Evolutionary conservation across 345 rosid genomes (phyloP).

Genomic region (Linum lewisii): DNA sequence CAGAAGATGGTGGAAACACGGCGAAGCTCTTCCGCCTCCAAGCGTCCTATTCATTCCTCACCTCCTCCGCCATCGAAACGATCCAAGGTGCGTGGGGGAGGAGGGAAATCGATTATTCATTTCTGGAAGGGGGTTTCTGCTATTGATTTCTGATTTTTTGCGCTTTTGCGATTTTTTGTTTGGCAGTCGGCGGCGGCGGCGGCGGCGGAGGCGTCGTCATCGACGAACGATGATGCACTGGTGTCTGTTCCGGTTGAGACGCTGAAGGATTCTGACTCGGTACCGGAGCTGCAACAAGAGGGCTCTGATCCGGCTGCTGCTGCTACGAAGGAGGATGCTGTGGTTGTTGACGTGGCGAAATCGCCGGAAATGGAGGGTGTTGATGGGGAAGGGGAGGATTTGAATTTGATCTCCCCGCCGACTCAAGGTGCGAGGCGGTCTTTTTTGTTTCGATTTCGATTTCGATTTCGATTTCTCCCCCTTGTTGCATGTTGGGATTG

Average conservation of each 20-base stretch:
- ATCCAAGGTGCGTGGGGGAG: no score
- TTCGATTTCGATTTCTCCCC: no score
- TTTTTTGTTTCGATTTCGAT: not conserved
- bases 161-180: conserved; percentile 9
- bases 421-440: conserved; percentile 47
- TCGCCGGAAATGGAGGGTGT: conserved; percentile 34
- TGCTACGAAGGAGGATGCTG: conserved; percentile 24
- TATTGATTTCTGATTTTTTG: not conserved
- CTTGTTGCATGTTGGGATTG: no score
- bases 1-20: conserved; percentile 91
- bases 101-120: not conserved
- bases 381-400: conserved; percentile 36
- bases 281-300: conserved; percentile 45
- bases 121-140: not conserved
- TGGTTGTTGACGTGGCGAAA: conserved; percentile 27
- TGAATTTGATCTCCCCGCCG: conserved; percentile 37
- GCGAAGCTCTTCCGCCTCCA: conserved; percentile 75
- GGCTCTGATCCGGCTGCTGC: conserved; percentile 58
- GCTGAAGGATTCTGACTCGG: conserved; percentile 44
- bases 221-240: conserved; percentile 35
- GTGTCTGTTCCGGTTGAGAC: conserved; percentile 24
- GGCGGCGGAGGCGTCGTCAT: conserved; percentile 39
- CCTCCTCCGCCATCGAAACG: conserved; percentile 46
- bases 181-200: conserved; percentile 23
- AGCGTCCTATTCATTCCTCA: conserved; percentile 53